A percentile compares a stretch with the other conserved stretches of the same genome.
These are phyloP conservation scores for Fragosphaeria purpurea DNA, from an alignment of 2,329 filamentous ascomycete species.

Conservation along the genomic window DNA sequence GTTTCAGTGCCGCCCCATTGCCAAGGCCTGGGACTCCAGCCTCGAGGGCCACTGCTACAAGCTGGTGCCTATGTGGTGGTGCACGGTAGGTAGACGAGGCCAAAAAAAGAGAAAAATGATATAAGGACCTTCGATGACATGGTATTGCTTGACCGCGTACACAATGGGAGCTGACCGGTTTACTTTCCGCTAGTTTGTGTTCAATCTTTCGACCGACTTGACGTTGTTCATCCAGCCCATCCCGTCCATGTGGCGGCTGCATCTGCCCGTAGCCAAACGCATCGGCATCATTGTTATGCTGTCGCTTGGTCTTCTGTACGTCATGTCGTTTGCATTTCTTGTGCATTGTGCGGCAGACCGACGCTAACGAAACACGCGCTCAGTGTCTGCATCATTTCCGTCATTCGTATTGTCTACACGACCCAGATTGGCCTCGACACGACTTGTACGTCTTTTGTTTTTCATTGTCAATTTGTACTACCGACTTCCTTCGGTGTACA, in stretches of 20 bases:
- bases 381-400: conserved; percentile 6
- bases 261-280: conserved; percentile 6
- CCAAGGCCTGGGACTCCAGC: neutral
- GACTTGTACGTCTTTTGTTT: neutral
- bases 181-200: conserved; percentile 3
- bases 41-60: conserved; percentile 3
- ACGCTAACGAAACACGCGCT: too few species aligned
- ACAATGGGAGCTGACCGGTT: neutral
- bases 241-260: conserved; percentile 10
- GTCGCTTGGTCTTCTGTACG: conserved; percentile 6
- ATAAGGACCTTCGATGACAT: too few species aligned
- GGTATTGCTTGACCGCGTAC: too few species aligned
- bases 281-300: conserved; percentile 9
- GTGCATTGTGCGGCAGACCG: neutral
- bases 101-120: too few species aligned
- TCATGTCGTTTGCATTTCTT: neutral
- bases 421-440: conserved; percentile 1
- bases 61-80: conserved; percentile 5
- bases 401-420: conserved; percentile 6
- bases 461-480: neutral
- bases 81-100: neutral
- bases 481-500: too few species aligned
- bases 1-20: conserved; percentile 8
- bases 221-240: conserved; percentile 11
- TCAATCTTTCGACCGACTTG: conserved; percentile 8